Percentiles rank a stretch among this genome's conserved stretches.
Evolutionary conservation across 2,329 filamentous ascomycete species (phyloP).

Genomic region (Penicillium sumatraense): DNA sequence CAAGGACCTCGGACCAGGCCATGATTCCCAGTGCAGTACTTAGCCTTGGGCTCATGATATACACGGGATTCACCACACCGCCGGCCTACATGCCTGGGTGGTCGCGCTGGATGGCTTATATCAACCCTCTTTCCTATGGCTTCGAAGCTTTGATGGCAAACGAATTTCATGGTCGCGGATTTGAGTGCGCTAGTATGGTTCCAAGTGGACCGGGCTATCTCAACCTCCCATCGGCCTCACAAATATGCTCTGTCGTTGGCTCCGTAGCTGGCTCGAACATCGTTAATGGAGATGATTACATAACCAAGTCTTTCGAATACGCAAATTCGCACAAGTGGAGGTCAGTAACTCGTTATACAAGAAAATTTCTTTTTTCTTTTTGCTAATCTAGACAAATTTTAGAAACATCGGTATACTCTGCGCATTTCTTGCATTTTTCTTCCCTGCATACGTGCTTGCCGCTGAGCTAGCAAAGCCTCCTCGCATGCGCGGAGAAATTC

Average conservation of each 20-base stretch:
- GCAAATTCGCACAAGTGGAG: constrained; percentile 4
- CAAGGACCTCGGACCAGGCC: constrained; percentile 64
- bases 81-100: constrained; percentile 69
- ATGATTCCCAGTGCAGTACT: constrained; percentile 58
- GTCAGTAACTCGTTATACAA: not conserved
- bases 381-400: too few species aligned
- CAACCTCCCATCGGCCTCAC: constrained; percentile 35
- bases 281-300: not conserved
- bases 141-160: constrained; percentile 83
- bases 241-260: constrained; percentile 53
- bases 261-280: constrained; percentile 27
- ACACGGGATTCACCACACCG: constrained; percentile 48
- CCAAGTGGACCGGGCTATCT: constrained; percentile 48
- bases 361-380: too few species aligned
- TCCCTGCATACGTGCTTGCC: constrained; percentile 26
- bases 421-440: constrained; percentile 3
- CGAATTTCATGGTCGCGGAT: constrained; percentile 71
- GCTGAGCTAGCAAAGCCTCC: constrained; percentile 20
- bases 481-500: not conserved
- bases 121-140: constrained; percentile 76
- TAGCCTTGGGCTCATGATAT: constrained; percentile 46
- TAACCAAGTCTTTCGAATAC: not conserved
- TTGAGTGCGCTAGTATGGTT: constrained; percentile 51
- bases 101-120: constrained; percentile 79
- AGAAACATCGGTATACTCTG: constrained; percentile 13